A percentile compares a stretch with the other conserved stretches of the same genome.
Conservation (phyloP, 2,329 filamentous ascomycete species). For the Paraconiothyrium sp. region DNA sequence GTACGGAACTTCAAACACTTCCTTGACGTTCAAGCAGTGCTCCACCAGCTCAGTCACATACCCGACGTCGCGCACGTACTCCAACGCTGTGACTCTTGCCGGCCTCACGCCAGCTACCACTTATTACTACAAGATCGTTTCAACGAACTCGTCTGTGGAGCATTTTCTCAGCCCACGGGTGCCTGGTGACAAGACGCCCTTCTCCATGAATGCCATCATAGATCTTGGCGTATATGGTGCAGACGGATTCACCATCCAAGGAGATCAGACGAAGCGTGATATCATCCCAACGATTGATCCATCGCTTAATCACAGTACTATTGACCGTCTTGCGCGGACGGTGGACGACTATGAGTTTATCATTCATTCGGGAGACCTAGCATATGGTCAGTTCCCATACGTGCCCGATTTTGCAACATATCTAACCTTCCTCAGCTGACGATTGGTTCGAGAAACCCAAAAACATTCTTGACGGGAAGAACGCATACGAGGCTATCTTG, state of each 20-base stretch:
- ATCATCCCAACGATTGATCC: constrained; percentile 61
- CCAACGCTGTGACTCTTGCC: constrained; percentile 60
- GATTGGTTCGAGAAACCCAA: constrained; percentile 52
- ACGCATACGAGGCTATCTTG: constrained; percentile 66
- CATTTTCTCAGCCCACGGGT: constrained; percentile 64
- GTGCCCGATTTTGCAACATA: too few relatives aligned
- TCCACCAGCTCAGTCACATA: constrained; percentile 61
- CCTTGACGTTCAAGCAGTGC: constrained; percentile 56
- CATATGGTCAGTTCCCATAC: constrained; percentile 55
- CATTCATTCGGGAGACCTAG: constrained; percentile 65
- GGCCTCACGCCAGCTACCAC: constrained; percentile 62
- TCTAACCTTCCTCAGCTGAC: neutral
- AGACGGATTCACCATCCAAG: constrained; percentile 62
- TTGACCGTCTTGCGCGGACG: constrained; percentile 61
- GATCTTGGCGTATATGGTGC: constrained; percentile 65
- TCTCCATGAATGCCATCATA: constrained; percentile 62
- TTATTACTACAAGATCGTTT: constrained; percentile 69
- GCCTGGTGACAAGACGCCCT: constrained; percentile 65
- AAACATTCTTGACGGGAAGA: constrained; percentile 59
- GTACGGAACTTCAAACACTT: constrained; percentile 58
- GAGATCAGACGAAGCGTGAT: constrained; percentile 53
- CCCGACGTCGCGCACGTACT: constrained; percentile 63
- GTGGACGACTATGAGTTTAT: constrained; percentile 66
- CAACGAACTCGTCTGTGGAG: constrained; percentile 63
- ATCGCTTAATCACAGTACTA: constrained; percentile 63